Evolutionary conservation across 805 yeast genomes (phyloP), one percentile per base, ranked within the genome.

Genomic region (Ogataea pignaliae): DNA sequence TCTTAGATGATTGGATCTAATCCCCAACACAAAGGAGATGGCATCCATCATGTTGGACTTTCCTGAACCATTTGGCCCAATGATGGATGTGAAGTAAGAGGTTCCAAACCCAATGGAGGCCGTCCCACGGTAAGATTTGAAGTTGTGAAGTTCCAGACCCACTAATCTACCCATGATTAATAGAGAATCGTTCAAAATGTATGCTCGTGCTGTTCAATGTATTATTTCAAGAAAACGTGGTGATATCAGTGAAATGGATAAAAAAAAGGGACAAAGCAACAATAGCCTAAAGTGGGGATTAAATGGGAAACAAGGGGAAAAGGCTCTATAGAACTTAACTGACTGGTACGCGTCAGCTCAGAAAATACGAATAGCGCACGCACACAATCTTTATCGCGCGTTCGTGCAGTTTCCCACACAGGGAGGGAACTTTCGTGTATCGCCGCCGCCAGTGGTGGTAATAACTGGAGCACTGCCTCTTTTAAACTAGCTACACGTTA

Each of bases 41-140:
- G 97, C 88, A 63, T 95, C 99, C 63, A 93, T 93, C 51, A 93
- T 97, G 59, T 95, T 93, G 13, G 98, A 90, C 65, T 93, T 93
- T 2, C 99, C 99, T 11, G 96, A 85, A 9, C 99, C 99, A 72
- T 93, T 93, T n/a, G 98, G 98, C 1, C 99, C 99, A 45, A 93
- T 86, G 49, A 93, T 87, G 37, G 95, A 83, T 1, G 96, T 88
- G 69, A 93, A 93, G 47, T 76, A 72, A 0, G 90, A 78, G 11
- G 82, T 73, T 0, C 97, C 97, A 64, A 93, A 85, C 2, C 93
- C 95, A 17, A 91, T 78, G 5, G 73, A 72, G 14, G 88, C 75
- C 0, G 76, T 73, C 0, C 96, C 97, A 43, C 77, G 72, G 60
- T 93, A 93, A 1, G 97, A 90, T 68, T 93, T 93, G 79, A 93